Percentiles rank a stretch among this genome's conserved stretches.
Conservation (phyloP, 331 rosid species). For the Malus hybrid region DNA sequence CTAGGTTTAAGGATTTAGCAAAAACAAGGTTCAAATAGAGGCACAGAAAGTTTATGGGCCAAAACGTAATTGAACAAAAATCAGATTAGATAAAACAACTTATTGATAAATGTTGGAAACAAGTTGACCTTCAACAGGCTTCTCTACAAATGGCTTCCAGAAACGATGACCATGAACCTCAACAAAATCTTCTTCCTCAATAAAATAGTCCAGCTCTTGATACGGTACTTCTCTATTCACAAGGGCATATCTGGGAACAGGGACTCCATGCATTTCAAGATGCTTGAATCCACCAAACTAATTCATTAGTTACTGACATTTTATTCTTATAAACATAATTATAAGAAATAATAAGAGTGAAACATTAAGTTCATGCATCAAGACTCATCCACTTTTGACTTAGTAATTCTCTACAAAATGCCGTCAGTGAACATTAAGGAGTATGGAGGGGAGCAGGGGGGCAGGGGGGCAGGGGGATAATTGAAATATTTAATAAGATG, state of each 20-base stretch:
- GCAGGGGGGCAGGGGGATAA: neutral
- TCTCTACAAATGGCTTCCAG: constrained; percentile 97
- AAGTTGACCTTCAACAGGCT: constrained; percentile 89
- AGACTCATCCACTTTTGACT: neutral
- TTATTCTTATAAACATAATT: neutral
- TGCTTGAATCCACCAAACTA: constrained; percentile 47
- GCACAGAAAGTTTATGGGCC: neutral
- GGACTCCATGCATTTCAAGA: constrained; percentile 73
- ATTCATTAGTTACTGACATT: constrained; percentile 14
- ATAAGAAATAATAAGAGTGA: neutral
- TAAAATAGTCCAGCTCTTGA: constrained; percentile 74
- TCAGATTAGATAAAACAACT: constrained; percentile 3
- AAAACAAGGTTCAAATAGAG: neutral
- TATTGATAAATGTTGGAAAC: constrained; percentile 9
- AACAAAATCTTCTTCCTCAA: constrained; percentile 95
- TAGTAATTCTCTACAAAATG: neutral
- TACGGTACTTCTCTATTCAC: constrained; percentile 74
- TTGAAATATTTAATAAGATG: constrained; percentile 1
- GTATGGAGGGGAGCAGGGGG: no score
- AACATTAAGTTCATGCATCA: constrained; percentile 14
- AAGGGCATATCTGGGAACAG: constrained; percentile 93
- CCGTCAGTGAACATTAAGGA: no score
- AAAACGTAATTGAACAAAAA: neutral
- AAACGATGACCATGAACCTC: constrained; percentile 84
- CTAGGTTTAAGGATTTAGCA: neutral